Percentiles rank a stretch among this genome's conserved stretches.
Conservation (phyloP, 2,329 filamentous ascomycete species). For the Aspergillus quadricinctus region DNA sequence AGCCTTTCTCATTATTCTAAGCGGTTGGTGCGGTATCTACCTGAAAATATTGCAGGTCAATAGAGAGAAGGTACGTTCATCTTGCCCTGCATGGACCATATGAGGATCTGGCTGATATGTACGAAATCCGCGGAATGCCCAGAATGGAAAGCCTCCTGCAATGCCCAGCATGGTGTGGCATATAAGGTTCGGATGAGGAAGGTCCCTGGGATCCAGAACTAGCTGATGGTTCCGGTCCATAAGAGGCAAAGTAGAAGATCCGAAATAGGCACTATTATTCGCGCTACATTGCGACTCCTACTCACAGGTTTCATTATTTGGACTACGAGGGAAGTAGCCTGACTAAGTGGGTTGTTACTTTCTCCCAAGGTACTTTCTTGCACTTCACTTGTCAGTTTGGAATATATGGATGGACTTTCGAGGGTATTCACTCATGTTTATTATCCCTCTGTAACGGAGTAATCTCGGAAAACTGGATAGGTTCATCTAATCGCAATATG, state of each 20-base stretch:
- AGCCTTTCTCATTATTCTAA: neutral
- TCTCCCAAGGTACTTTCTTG: neutral
- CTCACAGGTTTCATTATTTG: neutral
- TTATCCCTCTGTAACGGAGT: neutral
- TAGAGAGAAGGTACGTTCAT: neutral
- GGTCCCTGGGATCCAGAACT: neutral
- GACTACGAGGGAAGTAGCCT: neutral
- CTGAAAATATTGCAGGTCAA: neutral
- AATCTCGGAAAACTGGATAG: neutral
- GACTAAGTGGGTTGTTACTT: neutral
- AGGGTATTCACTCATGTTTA: neutral
- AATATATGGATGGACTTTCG: neutral
- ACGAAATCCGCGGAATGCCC: neutral
- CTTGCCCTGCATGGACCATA: neutral
- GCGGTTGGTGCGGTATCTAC: neutral
- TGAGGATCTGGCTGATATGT: neutral
- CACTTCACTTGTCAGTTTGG: neutral
- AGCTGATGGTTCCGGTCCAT: too few species aligned
- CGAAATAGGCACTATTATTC: too few species aligned
- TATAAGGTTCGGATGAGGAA: neutral
- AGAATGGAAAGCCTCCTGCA: neutral
- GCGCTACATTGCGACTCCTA: too few species aligned
- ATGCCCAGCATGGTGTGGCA: neutral
- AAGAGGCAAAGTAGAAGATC: too few species aligned
- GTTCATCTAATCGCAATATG: neutral